Percentiles rank a stretch among this genome's conserved stretches.
These are phyloP conservation scores for Lepidium aucheri DNA, from an alignment of 345 rosid species.

Conservation along the genomic window DNA sequence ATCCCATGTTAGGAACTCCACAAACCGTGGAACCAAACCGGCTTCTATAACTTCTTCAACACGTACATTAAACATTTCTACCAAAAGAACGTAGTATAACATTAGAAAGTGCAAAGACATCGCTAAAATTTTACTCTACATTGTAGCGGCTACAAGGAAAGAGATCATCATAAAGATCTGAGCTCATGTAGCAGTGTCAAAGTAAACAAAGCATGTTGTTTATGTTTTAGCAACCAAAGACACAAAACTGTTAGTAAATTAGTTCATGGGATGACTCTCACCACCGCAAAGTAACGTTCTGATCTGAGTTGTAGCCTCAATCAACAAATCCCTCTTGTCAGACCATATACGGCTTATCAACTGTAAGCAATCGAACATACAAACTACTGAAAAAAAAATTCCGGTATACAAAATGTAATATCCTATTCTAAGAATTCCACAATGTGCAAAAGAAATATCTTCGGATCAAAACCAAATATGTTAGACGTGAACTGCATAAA, in stretches of 20 bases:
- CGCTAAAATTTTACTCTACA: background rate
- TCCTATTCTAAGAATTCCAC: background rate
- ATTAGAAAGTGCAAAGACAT: constrained; percentile 7
- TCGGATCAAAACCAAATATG: too few relatives aligned
- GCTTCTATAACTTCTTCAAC: constrained; percentile 32
- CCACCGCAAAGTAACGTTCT: constrained; percentile 31
- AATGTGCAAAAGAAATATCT: background rate
- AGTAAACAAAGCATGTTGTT: background rate
- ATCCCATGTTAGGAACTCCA: constrained; percentile 31
- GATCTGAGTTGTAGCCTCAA: constrained; percentile 32
- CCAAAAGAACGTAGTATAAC: constrained; percentile 1
- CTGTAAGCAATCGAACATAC: constrained; percentile 25
- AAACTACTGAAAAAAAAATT: constrained; percentile 4
- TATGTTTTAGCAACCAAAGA: background rate
- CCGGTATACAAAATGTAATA: background rate
- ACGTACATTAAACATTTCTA: constrained; percentile 23
- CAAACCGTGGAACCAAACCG: constrained; percentile 33
- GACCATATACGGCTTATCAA: constrained; percentile 30
- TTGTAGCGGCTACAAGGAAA: background rate
- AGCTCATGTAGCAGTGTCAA: background rate
- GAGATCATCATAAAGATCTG: background rate
- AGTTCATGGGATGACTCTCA: constrained; percentile 21
- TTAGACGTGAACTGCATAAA: too few relatives aligned
- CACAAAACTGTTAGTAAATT: background rate
- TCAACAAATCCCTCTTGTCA: constrained; percentile 30